A percentile compares a stretch with the other conserved stretches of the same genome.
phyloP scores from a whole-genome alignment of 148 eudicot species.

The Spergularia marina region DNA sequence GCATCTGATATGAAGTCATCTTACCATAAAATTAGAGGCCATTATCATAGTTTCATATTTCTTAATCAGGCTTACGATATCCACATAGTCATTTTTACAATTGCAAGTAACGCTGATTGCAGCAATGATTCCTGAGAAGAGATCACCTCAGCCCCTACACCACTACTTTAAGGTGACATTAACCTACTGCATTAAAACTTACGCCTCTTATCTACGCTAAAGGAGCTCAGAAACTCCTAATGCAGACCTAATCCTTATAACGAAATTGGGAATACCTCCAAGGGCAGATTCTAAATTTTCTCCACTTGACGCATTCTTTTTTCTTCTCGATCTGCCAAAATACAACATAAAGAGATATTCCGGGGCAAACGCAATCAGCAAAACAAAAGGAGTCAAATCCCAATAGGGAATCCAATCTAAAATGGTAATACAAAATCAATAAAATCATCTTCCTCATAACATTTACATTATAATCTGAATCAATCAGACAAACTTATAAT shows the following conservation, averaged over 20 bases:
- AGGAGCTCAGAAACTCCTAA: background rate
- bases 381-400: background rate
- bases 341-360: background rate
- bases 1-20: background rate
- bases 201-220: background rate
- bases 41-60: background rate
- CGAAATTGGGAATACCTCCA: conserved; percentile 31
- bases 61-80: background rate
- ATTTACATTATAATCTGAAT: no score
- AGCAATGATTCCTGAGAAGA: background rate
- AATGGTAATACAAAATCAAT: no score
- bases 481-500: no score
- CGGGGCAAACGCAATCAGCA: background rate
- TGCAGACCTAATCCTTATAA: background rate
- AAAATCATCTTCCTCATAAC: no score
- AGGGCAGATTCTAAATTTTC: conserved; percentile 41
- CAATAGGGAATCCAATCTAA: no score
- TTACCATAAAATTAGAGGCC: background rate
- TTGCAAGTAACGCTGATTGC: background rate
- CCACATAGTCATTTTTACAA: background rate
- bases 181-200: background rate
- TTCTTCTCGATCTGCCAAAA: conserved; percentile 50
- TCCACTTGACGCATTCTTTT: conserved; percentile 46
- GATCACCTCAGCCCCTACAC: background rate
- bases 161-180: background rate